These are phyloP conservation scores for Dictyostelium firmibasis DNA, from an alignment of 78 protist genomes.

Conservation along the genomic window DNA sequence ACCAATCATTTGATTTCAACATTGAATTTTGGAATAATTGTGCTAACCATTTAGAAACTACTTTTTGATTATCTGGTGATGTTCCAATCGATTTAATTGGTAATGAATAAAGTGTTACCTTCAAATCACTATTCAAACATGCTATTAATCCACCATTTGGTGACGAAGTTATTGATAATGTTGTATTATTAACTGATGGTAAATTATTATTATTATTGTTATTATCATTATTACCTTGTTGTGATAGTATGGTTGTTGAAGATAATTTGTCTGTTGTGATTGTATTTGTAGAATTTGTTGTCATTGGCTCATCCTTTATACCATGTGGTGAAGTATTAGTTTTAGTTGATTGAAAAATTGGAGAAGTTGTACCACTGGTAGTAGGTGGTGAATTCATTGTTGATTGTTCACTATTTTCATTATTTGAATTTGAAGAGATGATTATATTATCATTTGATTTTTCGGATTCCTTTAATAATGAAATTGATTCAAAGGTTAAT, in stretches of 20 bases:
- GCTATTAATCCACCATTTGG: constrained; percentile 64
- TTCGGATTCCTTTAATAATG: neutral
- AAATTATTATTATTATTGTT: neutral
- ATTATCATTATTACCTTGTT: neutral
- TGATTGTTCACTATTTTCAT: neutral
- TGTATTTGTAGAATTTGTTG: too few relatives aligned
- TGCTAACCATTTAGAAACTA: constrained; percentile 33
- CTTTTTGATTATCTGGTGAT: neutral
- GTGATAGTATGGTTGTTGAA: neutral
- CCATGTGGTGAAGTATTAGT: neutral
- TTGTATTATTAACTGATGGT: neutral
- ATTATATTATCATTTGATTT: neutral
- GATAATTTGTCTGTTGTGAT: neutral
- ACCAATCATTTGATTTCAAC: constrained; percentile 45
- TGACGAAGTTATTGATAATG: constrained; percentile 41
- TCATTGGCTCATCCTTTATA: neutral
- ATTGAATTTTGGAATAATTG: constrained; percentile 50
- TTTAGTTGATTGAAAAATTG: neutral
- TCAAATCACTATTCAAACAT: neutral
- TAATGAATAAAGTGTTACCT: constrained; percentile 9
- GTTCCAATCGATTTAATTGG: neutral
- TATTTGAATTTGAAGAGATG: neutral
- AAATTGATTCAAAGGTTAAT: constrained; percentile 16
- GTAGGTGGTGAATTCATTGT: neutral
- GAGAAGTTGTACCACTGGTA: neutral